Evolutionary conservation across 2,329 filamentous ascomycete species (phyloP).

Genomic region (Juglanconis juglandina): DNA sequence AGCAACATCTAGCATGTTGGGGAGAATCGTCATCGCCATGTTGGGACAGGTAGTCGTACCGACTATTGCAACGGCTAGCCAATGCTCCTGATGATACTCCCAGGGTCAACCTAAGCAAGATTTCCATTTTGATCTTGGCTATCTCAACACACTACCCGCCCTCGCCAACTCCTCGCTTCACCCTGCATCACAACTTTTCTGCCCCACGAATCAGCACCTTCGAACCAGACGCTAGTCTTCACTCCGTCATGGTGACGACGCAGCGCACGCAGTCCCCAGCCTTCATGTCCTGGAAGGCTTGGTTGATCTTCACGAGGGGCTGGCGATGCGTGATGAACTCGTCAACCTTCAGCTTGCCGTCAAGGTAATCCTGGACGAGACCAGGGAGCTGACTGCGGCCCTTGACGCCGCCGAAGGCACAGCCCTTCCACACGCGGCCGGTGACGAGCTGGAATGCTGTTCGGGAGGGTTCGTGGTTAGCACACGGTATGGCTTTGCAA

Average conservation of each 20-base stretch:
- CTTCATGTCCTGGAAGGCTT: constrained; percentile 88
- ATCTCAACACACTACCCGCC: background rate
- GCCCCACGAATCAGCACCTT: background rate
- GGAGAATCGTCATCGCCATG: too few relatives aligned
- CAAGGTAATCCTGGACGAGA: constrained; percentile 86
- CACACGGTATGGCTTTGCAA: background rate
- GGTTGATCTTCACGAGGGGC: constrained; percentile 77
- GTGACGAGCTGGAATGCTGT: constrained; percentile 92
- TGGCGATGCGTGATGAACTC: constrained; percentile 99
- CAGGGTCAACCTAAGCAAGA: too few relatives aligned
- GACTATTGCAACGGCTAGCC: too few relatives aligned
- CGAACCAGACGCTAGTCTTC: background rate
- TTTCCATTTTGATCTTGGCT: too few relatives aligned
- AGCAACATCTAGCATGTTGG: too few relatives aligned
- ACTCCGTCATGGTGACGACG: constrained; percentile 66
- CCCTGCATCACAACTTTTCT: background rate
- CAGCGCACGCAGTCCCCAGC: constrained; percentile 94
- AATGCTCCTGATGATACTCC: too few relatives aligned
- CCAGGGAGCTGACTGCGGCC: constrained; percentile 86
- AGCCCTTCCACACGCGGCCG: constrained; percentile 95
- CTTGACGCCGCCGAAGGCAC: constrained; percentile 97
- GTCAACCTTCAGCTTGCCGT: constrained; percentile 90
- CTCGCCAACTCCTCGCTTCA: background rate
- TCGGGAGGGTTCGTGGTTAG: background rate
- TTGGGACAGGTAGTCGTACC: too few relatives aligned